Conservation (phyloP, 2,329 filamentous ascomycete species). For the Aspergillus puulaauensis region DNA sequence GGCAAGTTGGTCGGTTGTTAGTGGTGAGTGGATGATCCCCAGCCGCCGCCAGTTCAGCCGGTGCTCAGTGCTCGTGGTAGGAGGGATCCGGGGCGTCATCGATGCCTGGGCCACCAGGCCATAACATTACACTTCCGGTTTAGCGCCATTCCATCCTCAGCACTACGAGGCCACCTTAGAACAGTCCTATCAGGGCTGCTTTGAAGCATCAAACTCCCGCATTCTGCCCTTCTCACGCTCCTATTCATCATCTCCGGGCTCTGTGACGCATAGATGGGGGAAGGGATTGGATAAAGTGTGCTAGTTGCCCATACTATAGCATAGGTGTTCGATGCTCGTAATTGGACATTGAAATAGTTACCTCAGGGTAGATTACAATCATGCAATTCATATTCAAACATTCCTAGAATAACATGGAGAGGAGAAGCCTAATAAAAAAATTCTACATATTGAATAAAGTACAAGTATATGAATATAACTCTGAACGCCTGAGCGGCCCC, state of each 20-base stretch:
- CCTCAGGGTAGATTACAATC: slow-evolving; percentile 1
- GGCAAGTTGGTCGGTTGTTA: slow-evolving; percentile 13
- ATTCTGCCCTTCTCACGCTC: too few relatives aligned
- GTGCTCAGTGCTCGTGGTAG: neutral
- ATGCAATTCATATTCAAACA: slow-evolving; percentile 22
- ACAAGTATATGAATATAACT: slow-evolving; percentile 36
- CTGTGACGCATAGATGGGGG: too few relatives aligned
- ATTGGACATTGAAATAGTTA: neutral
- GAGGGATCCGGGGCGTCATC: neutral
- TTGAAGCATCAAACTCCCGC: too few relatives aligned
- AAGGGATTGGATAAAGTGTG: too few relatives aligned
- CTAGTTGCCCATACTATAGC: too few relatives aligned
- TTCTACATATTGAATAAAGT: slow-evolving; percentile 33
- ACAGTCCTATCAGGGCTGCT: neutral
- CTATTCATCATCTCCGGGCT: too few relatives aligned
- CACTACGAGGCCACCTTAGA: too few relatives aligned
- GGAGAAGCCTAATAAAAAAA: slow-evolving; percentile 27
- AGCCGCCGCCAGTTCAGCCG: neutral
- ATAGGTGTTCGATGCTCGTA: too few relatives aligned
- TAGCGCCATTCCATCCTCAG: neutral
- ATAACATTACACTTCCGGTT: neutral
- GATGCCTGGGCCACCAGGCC: slow-evolving; percentile 20
- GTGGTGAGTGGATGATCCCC: slow-evolving; percentile 4
- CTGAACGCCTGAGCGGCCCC: slow-evolving; percentile 34
- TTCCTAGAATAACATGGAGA: slow-evolving; percentile 19